phyloP scores from a whole-genome alignment of 768 basidiomycete genomes.

The Suillus weaverae region DNA sequence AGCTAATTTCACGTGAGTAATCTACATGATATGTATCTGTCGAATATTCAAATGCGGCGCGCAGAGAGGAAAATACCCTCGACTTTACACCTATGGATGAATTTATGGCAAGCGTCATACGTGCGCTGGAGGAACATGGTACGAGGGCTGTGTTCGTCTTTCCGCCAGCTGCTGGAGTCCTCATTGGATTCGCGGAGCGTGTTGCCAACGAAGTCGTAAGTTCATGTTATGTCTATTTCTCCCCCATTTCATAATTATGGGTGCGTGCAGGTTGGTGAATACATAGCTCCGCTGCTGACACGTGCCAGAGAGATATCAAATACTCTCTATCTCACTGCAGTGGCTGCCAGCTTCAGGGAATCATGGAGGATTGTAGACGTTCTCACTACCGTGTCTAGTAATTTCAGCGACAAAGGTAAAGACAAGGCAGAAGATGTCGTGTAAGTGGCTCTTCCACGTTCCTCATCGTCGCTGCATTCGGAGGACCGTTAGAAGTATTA shows the following conservation, averaged over 20 bases:
- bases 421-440: constrained; percentile 73
- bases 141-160: constrained; percentile 83
- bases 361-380: constrained; percentile 84
- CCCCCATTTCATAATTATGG: constrained; percentile 5
- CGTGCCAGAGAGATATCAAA: constrained; percentile 75
- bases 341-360: constrained; percentile 88
- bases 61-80: constrained; percentile 56
- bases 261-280: constrained; percentile 72
- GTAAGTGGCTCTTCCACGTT: constrained; percentile 44
- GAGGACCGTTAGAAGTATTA: background rate
- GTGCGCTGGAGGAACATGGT: constrained; percentile 71
- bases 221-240: constrained; percentile 14
- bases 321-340: constrained; percentile 75
- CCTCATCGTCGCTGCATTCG: constrained; percentile 8
- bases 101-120: constrained; percentile 74
- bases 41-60: background rate
- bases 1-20: constrained; percentile 75
- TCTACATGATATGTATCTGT: background rate
- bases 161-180: constrained; percentile 73
- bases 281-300: constrained; percentile 73
- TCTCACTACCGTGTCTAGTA: constrained; percentile 55
- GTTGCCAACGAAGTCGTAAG: constrained; percentile 82
- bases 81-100: constrained; percentile 93
- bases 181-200: constrained; percentile 81
- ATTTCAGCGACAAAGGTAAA: constrained; percentile 7